phyloP scores from a whole-genome alignment of 768 basidiomycete species.

The Kwoniella europaea region DNA sequence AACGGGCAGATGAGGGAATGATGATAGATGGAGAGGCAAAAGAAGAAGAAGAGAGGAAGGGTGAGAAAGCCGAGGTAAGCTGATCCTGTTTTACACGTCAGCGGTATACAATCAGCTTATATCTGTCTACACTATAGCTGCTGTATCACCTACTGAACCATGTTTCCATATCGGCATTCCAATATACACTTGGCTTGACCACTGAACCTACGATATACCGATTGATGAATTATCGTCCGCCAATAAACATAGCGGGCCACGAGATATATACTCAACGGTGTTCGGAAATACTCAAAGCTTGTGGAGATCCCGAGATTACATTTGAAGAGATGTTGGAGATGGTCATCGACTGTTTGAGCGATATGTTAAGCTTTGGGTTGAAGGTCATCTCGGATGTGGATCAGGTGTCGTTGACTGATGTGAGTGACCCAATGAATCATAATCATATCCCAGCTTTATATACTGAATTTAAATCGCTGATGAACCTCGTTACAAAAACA shows the following conservation, averaged over 20 bases:
- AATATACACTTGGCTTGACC: conserved; percentile 13
- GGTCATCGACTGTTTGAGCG: conserved; percentile 6
- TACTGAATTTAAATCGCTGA: too few relatives aligned
- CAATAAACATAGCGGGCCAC: neutral
- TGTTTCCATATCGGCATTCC: conserved; percentile 24
- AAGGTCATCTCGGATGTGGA: neutral
- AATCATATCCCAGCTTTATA: too few relatives aligned
- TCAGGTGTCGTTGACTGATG: conserved; percentile 2
- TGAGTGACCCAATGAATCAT: conserved; percentile 1
- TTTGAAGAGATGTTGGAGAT: conserved; percentile 31
- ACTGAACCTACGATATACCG: conserved; percentile 36
- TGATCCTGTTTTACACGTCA: neutral
- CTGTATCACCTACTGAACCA: conserved; percentile 46
- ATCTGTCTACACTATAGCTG: conserved; percentile 17
- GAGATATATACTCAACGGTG: conserved; percentile 26
- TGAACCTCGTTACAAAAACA: too few relatives aligned
- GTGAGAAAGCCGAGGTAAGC: conserved; percentile 36
- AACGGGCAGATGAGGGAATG: conserved; percentile 6
- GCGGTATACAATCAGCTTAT: neutral
- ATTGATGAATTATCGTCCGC: conserved; percentile 29
- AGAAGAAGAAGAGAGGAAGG: conserved; percentile 11
- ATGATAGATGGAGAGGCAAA: neutral
- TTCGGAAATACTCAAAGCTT: conserved; percentile 36
- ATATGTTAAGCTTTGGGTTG: conserved; percentile 8
- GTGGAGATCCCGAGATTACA: conserved; percentile 11